Conservation (phyloP, 345 rosid species). For the Nasturtium officinale region DNA sequence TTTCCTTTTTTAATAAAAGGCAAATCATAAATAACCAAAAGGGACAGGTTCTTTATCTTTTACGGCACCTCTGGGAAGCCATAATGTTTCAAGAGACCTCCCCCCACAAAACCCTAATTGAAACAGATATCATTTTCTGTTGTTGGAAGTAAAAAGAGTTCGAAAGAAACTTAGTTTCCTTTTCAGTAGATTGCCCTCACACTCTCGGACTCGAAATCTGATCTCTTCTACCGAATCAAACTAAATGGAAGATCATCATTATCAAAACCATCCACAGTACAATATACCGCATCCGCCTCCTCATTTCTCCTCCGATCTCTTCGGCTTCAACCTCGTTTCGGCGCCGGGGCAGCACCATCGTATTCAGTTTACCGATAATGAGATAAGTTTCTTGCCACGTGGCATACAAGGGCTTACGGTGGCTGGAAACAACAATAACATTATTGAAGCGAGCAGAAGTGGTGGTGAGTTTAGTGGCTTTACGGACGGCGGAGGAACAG, state of each 20-base stretch:
- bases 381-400: constrained; percentile 47
- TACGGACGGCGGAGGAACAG: constrained; percentile 51
- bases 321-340: constrained; percentile 25
- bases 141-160: not conserved
- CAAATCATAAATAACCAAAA: not conserved
- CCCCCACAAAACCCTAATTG: no score
- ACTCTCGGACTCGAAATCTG: not conserved
- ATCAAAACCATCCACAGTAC: constrained; percentile 45
- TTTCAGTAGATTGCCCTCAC: not conserved
- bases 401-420: constrained; percentile 45
- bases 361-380: constrained; percentile 41
- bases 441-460: constrained; percentile 16
- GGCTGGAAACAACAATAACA: constrained; percentile 14
- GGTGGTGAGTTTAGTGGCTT: constrained; percentile 36
- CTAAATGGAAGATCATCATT: constrained; percentile 55
- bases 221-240: constrained; percentile 3
- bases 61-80: no score
- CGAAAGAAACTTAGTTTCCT: not conserved
- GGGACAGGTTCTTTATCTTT: not conserved
- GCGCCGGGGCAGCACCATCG: constrained; percentile 24
- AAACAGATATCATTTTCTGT: not conserved
- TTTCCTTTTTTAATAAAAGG: not conserved
- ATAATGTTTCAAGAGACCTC: no score
- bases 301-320: constrained; percentile 34
- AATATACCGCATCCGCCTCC: constrained; percentile 45